phyloP scores from a whole-genome alignment of 2,329 filamentous ascomycete species.

The Didymella pinodella region DNA sequence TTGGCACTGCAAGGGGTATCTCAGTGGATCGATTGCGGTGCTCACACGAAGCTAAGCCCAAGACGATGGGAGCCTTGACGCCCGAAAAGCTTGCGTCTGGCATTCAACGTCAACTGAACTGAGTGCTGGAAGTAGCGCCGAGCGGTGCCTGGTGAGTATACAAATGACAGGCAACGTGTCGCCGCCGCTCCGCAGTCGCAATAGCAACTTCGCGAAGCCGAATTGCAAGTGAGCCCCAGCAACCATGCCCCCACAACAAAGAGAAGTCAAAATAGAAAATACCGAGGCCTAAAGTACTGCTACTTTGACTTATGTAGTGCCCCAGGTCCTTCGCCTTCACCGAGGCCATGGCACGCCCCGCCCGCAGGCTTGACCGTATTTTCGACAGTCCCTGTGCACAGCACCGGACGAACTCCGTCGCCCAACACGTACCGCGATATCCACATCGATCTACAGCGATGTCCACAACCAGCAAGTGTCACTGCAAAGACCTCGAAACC shows the following conservation, averaged over 20 bases:
- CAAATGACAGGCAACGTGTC: too few relatives aligned
- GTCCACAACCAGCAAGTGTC: neutral
- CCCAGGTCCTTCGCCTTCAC: constrained; percentile 13
- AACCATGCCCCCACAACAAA: neutral
- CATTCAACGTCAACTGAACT: neutral
- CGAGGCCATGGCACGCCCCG: constrained; percentile 16
- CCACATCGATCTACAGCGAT: constrained; percentile 7
- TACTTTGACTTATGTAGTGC: neutral
- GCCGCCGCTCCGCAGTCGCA: neutral
- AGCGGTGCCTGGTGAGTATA: neutral
- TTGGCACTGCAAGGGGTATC: constrained; percentile 7
- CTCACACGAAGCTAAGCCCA: neutral
- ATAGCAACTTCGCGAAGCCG: too few relatives aligned
- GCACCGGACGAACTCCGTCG: constrained; percentile 9
- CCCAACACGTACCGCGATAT: neutral
- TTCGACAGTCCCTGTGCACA: constrained; percentile 8
- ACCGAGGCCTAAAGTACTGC: constrained; percentile 1
- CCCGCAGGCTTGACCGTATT: constrained; percentile 9
- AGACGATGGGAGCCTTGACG: neutral
- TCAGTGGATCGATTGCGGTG: neutral
- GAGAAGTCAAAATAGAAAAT: too few relatives aligned
- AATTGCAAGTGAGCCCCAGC: neutral
- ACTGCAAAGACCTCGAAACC: neutral
- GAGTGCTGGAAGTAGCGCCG: neutral
- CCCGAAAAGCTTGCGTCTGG: neutral